Evolutionary conservation across 345 rosid genomes (phyloP).

Genomic region (Eutrema japonicum): DNA sequence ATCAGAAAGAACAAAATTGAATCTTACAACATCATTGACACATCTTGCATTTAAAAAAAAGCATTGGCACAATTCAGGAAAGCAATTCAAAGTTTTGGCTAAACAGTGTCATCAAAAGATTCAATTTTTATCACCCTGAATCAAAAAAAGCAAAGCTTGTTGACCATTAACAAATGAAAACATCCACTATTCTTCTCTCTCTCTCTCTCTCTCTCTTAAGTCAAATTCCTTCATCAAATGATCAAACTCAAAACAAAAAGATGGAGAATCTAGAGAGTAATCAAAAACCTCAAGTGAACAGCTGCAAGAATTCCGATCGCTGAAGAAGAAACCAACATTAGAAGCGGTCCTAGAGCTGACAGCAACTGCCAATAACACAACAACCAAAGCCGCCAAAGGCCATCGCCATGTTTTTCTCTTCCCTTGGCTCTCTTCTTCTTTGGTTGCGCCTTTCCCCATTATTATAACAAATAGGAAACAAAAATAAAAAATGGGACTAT

Average conservation of each 20-base stretch:
- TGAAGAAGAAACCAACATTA: conserved; percentile 50
- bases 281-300: conserved; percentile 57
- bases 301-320: conserved; percentile 49
- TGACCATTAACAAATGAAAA: conserved; percentile 7
- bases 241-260: conserved; percentile 12
- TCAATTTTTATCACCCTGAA: conserved; percentile 8
- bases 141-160: conserved; percentile 16
- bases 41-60: not conserved
- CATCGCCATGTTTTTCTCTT: conserved; percentile 48
- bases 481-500: not conserved
- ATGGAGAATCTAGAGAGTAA: conserved; percentile 21
- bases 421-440: conserved; percentile 36
- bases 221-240: not conserved
- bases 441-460: conserved; percentile 48
- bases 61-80: not conserved
- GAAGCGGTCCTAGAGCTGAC: conserved; percentile 49
- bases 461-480: not conserved
- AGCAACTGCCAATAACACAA: conserved; percentile 56
- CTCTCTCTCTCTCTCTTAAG: too few relatives aligned
- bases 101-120: conserved; percentile 32
- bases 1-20: not conserved
- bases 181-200: not conserved
- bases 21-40: conserved; percentile 13
- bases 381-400: conserved; percentile 54
- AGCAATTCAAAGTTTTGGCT: not conserved